Base-by-base conservation (phyloP, 495 filamentous ascomycete species). In the Xylaria bambusicola region DNA sequence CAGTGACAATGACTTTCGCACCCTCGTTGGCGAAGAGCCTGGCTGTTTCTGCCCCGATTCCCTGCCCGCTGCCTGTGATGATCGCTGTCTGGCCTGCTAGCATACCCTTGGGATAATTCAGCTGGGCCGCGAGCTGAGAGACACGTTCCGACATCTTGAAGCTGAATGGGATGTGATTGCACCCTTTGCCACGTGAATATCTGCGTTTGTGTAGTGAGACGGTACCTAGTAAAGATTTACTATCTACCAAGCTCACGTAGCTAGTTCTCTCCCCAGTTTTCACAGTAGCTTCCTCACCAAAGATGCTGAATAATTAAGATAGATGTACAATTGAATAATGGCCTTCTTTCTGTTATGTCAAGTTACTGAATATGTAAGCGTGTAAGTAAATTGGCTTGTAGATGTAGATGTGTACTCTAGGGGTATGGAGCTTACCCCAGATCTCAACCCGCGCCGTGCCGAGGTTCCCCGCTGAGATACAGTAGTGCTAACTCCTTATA, bases 31-130 rank as follows among this genome's bases (percentile, higher is more conserved):
- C 90, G 66, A 95, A 96, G 7, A 93, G 72, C 15, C 86, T 75
- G 13, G 91, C 91, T 31, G 87, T 79, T 74, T 93, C 91, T 27
- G 91, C 91, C 26, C 91, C 91, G 69, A 95, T 95, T 64, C 91
- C 91, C 74, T 96, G 90, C n/a, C 88, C 91, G 15, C 84, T 83
- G 47, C 91, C 91, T 33, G 91, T 96, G 66, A 95, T 86, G 71
- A 96, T 93, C 66, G 90, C 90, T n/a, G 87, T 83, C 73, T 94
- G 89, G 53, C 86, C 85, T 38, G 81, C 82, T 13, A 94, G 84
- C 61, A 94, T 77, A 51, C 91, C 91, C 65, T 82, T 79, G 13
- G 90, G 89, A 78, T 84, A 93, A 77, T 88, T 91, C 62, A 93
- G 84, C 70, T 93, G 90, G 53, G 80, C 79, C 60, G 86, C 82